Conservation (phyloP, 2,329 filamentous ascomycete species). For the Beauveria rudraprayagi region DNA sequence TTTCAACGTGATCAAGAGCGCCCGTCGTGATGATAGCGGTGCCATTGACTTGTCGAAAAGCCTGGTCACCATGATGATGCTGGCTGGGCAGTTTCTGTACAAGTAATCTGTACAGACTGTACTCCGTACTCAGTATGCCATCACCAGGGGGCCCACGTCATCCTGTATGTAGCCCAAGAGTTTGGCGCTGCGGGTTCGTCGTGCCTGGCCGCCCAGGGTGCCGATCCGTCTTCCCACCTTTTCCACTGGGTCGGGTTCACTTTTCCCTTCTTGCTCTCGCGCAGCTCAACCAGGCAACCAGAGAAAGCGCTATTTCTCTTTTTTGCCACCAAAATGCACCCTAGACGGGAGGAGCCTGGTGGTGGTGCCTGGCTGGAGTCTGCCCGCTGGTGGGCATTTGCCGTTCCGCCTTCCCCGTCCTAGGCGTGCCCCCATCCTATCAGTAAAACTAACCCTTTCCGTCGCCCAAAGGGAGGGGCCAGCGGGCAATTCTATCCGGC, state of each 20-base stretch:
- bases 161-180: neutral
- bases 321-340: too few species aligned
- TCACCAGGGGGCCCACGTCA: neutral
- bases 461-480: neutral
- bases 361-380: neutral
- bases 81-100: neutral
- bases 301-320: too few species aligned
- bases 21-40: neutral
- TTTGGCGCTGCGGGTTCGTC: constrained; percentile 6
- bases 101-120: too few species aligned
- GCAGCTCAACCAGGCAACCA: neutral
- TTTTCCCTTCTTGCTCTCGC: neutral
- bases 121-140: neutral
- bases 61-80: neutral
- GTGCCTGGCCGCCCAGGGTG: neutral
- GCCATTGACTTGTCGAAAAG: neutral
- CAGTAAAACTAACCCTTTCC: neutral
- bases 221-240: constrained; percentile 8
- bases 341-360: neutral
- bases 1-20: neutral
- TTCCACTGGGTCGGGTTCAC: neutral
- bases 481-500: neutral
- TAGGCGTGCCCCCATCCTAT: neutral
- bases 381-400: neutral
- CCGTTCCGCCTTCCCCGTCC: constrained; percentile 5